Conservation (phyloP, 805 yeast species). For the Yamadazyma paraphyllophila region DNA sequence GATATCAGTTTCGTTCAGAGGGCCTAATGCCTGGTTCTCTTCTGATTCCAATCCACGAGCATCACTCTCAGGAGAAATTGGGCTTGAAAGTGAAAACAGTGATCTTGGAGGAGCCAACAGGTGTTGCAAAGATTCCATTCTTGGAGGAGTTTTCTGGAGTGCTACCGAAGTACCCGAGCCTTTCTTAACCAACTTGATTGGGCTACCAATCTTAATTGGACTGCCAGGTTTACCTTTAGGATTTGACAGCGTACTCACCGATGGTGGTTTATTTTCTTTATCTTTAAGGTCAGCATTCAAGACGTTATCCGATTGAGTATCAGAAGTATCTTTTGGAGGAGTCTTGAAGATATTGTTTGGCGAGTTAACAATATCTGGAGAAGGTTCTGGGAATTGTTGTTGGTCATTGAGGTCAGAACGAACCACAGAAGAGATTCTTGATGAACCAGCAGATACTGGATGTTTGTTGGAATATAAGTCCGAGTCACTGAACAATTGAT, state of each 20-base stretch:
- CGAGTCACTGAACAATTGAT: conserved; percentile 28
- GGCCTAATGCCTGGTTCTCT: not conserved
- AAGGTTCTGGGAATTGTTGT: conserved; percentile 33
- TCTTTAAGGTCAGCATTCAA: conserved; percentile 1
- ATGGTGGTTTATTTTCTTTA: conserved; percentile 7
- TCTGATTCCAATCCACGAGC: too few species aligned
- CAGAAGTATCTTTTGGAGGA: conserved; percentile 20
- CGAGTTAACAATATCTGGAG: conserved; percentile 25
- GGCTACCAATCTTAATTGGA: conserved; percentile 41
- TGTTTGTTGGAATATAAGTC: conserved; percentile 13
- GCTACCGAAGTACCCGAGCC: conserved; percentile 1
- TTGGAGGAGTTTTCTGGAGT: conserved; percentile 6
- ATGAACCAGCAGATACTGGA: not conserved
- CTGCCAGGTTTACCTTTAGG: conserved; percentile 13
- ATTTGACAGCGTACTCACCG: not conserved
- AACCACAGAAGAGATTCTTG: conserved; percentile 12
- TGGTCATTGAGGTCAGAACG: conserved; percentile 10
- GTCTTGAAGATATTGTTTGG: conserved; percentile 25
- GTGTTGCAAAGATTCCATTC: conserved; percentile 22
- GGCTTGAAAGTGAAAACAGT: conserved; percentile 1
- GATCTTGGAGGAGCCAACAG: conserved; percentile 11
- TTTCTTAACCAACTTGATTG: conserved; percentile 30
- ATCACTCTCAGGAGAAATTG: not conserved
- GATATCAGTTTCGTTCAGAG: not conserved
- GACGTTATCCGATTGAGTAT: not conserved